These are phyloP conservation scores for Annona cherimola DNA, from an alignment of 164 flowering plant species.

Conservation along the genomic window DNA sequence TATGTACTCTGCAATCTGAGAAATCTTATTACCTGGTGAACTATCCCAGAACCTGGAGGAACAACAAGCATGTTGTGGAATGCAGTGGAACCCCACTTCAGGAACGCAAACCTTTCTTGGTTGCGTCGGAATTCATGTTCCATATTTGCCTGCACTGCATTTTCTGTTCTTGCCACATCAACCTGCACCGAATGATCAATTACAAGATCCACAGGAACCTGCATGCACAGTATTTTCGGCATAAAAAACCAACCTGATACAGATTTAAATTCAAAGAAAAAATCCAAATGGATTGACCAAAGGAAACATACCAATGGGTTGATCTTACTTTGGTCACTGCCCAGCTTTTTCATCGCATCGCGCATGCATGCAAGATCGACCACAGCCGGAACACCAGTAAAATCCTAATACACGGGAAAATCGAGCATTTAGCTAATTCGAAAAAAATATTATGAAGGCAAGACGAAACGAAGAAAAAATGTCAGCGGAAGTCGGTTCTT, in stretches of 20 bases:
- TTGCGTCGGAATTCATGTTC: slow-evolving; percentile 87
- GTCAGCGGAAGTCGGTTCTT: neutral
- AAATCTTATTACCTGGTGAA: slow-evolving; percentile 59
- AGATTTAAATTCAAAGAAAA: neutral
- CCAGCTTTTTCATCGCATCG: slow-evolving; percentile 96
- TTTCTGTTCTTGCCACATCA: slow-evolving; percentile 81
- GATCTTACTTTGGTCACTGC: slow-evolving; percentile 82
- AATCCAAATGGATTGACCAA: neutral
- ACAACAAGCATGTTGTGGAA: slow-evolving; percentile 92
- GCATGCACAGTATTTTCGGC: slow-evolving; percentile 14
- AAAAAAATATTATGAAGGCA: neutral
- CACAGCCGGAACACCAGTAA: slow-evolving; percentile 97
- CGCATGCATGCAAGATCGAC: slow-evolving; percentile 98
- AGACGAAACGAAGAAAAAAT: neutral
- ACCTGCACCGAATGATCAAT: slow-evolving; percentile 97
- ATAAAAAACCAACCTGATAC: neutral
- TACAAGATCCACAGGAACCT: slow-evolving; percentile 98
- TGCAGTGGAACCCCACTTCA: slow-evolving; percentile 91
- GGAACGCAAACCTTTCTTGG: slow-evolving; percentile 86
- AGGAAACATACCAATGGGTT: slow-evolving; percentile 69
- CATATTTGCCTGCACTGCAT: slow-evolving; percentile 92
- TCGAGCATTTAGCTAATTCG: neutral
- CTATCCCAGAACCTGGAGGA: slow-evolving; percentile 98
- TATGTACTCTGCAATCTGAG: neutral
- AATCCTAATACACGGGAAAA: slow-evolving; percentile 45